Evolutionary conservation across 805 yeast species (phyloP), one percentile per base, ranked within the genome.

Genomic region (Candida ortonii): DNA sequence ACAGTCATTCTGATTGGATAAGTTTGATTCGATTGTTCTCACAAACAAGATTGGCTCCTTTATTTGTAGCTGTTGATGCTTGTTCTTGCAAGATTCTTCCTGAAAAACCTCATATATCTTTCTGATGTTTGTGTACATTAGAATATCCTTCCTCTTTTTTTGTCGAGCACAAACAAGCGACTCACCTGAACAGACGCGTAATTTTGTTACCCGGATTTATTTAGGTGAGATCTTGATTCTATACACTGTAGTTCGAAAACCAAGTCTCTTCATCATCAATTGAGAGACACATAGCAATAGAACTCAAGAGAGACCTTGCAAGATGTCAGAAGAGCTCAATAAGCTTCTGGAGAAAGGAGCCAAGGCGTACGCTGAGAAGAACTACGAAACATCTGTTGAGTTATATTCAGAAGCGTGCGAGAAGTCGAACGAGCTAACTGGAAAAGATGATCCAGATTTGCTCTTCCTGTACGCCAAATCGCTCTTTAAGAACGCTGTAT

Each of bases 381-480:
- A 80, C 27, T 85, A 65, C 53, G 89, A 80, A 20, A 52, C 57
- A n/a, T 87, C 95, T 0, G 78, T 76, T 1, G 83, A 78, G 39
- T 63, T 66, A 34, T 84, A 81, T 44, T 88, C 85, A 0, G 76
- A 78, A 36, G 88, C 93, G 1, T 86, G 95, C 54, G 81, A 73
- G 38, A 42, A 57, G 26, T 69, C 62, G 45, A 70, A 76, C 31
- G 61, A 62, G 9, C 67, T 67, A 24, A 62, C 69, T 15, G 78
- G 74, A n/a, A 72, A 73, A 28, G 95, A 87, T 44, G 73, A 74
- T 41, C 82, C 93, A 5, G 84, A 84, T 41, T 67, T 86, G 46
- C 64, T 88, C 49, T 77, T 71, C 45, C 58, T 83, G 25, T 88
- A 88, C 46, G 96, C 96, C 2, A 78, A 79, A 55, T 78, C 95